Conservation (phyloP, 208 protist species). For the Trypanosoma brucei region DNA sequence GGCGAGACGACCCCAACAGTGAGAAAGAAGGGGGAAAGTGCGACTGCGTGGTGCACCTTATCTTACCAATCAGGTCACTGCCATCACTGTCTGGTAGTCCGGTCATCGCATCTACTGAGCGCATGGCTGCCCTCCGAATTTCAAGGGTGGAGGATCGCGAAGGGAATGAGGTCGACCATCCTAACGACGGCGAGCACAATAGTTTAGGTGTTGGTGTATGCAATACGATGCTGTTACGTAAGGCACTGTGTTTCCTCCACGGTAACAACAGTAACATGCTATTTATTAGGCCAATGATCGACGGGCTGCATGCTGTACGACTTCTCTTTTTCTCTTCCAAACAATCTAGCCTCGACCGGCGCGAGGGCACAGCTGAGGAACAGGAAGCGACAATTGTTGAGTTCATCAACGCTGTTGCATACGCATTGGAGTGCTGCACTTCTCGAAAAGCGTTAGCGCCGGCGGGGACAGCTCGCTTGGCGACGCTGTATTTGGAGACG, state of each 20-base stretch:
- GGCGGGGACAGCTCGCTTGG: neutral
- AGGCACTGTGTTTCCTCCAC: slow-evolving; percentile 17
- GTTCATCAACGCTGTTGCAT: slow-evolving; percentile 8
- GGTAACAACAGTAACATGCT: neutral
- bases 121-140: no score
- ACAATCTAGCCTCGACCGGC: slow-evolving; percentile 5
- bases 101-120: no score
- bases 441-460: neutral
- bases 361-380: slow-evolving; percentile 14
- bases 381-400: slow-evolving; percentile 13
- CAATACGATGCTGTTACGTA: slow-evolving; percentile 4
- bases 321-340: slow-evolving; percentile 2
- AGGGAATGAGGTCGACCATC: neutral
- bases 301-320: slow-evolving; percentile 12
- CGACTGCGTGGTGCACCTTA: neutral
- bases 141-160: no score
- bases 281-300: slow-evolving; percentile 12
- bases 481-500: slow-evolving; percentile 2
- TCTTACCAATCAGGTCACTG: no score
- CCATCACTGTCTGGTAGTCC: no score
- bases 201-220: neutral
- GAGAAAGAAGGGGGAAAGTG: neutral
- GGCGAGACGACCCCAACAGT: neutral
- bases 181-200: neutral
- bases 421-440: slow-evolving; percentile 17